Evolutionary conservation across 495 filamentous ascomycete genomes (phyloP).

Genomic region (Choiromyces venosus): DNA sequence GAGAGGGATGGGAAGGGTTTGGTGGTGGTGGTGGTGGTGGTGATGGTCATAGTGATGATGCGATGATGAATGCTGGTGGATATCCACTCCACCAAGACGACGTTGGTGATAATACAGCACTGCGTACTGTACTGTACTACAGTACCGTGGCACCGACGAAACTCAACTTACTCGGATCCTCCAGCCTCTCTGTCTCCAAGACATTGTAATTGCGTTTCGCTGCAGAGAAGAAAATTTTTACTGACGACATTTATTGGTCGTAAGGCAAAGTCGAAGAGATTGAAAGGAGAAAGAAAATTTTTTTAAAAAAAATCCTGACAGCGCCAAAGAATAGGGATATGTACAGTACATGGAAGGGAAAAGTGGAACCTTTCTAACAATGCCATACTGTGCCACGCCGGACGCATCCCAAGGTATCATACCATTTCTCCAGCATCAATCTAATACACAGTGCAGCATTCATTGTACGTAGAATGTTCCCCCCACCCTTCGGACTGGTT

Average conservation of each 20-base stretch:
- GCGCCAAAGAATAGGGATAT: neutral
- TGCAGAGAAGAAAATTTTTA: neutral
- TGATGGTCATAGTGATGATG: no score
- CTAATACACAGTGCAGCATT: neutral
- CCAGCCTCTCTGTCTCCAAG: neutral
- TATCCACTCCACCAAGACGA: neutral
- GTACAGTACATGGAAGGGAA: neutral
- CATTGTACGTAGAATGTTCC: neutral
- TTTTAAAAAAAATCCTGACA: neutral
- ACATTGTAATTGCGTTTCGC: neutral
- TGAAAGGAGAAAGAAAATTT: neutral
- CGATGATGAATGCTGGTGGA: neutral
- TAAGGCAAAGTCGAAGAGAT: neutral
- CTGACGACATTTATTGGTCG: neutral
- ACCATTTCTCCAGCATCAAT: conserved; percentile 2
- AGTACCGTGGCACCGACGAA: neutral
- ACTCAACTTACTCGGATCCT: neutral
- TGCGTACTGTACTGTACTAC: no score
- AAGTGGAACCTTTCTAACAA: neutral
- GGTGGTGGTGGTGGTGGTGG: no score
- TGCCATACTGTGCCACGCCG: neutral
- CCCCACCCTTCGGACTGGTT: neutral
- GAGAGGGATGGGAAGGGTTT: no score
- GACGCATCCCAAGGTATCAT: neutral
- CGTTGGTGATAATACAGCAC: neutral